Conservation (phyloP, 768 basidiomycete genomes). For the Xerocomellus intermedius region DNA sequence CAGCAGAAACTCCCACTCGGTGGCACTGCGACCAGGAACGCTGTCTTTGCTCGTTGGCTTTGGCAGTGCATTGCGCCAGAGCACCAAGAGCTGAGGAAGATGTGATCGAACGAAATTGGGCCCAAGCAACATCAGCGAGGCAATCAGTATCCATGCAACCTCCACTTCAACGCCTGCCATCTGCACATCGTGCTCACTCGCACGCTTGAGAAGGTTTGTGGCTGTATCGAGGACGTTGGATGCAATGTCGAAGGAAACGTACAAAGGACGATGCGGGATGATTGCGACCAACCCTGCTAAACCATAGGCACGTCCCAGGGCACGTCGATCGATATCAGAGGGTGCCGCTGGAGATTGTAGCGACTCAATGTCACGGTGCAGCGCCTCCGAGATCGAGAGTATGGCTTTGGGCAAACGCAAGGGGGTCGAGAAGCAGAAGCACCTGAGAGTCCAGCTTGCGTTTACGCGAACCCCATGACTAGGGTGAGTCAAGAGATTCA, state of each 20-base stretch:
- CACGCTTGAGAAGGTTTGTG: slow-evolving; percentile 83
- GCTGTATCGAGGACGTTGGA: slow-evolving; percentile 91
- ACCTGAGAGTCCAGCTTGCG: slow-evolving; percentile 83
- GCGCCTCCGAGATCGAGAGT: slow-evolving; percentile 70
- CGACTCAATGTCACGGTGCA: slow-evolving; percentile 78
- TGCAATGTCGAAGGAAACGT: slow-evolving; percentile 91
- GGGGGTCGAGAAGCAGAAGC: slow-evolving; percentile 90
- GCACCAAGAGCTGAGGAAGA: slow-evolving; percentile 87
- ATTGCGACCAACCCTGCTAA: slow-evolving; percentile 84
- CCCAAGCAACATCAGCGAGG: slow-evolving; percentile 87
- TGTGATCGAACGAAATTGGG: slow-evolving; percentile 93
- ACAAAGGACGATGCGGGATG: slow-evolving; percentile 84
- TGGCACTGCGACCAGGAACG: slow-evolving; percentile 57
- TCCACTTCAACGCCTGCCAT: slow-evolving; percentile 84
- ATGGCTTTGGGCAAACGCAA: slow-evolving; percentile 80
- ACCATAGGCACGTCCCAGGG: slow-evolving; percentile 88
- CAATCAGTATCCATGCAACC: slow-evolving; percentile 91
- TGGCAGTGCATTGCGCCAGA: slow-evolving; percentile 96
- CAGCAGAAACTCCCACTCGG: slow-evolving; percentile 90
- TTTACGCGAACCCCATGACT: slow-evolving; percentile 84
- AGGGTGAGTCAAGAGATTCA: slow-evolving; percentile 84
- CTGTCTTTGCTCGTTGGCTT: slow-evolving; percentile 90
- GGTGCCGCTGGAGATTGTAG: slow-evolving; percentile 71
- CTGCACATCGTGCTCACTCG: slow-evolving; percentile 86
- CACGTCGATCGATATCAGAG: slow-evolving; percentile 65